Base-by-base conservation (phyloP, 345 rosid genomes). In the Lepidium africanum region DNA sequence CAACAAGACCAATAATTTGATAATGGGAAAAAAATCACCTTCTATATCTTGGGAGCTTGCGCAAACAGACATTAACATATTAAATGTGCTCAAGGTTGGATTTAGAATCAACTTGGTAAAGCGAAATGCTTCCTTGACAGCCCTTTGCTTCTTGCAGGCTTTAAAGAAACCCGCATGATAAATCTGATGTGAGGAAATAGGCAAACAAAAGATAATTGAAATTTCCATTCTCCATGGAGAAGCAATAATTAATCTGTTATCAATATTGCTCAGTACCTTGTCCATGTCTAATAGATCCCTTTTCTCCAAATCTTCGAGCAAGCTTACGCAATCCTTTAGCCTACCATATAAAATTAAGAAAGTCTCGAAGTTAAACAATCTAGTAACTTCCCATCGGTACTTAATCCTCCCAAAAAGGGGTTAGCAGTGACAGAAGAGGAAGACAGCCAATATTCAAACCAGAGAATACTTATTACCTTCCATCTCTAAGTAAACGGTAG, bases 11-110 rank as follows among this genome's bases (percentile, higher is more conserved):
- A 72, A 32, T 2, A 38, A 40, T 56, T 35, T 41, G 17, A 65
- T 56, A 21, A 16, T 14, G 19, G 41, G 38, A 6, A 40, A 52
- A 17, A 63, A 47, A 74, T 80, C 74, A 90, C 98, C 89, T 38
- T 85, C 87, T 63, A 81, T 81, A 76, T 93, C 92, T 74, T 84
- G 83, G 59, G 92, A 88, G 80, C 77, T 75, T 35, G 96, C 81
- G 72, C 94, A 93, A 8, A 93, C 96, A 64, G 94, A 83, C 90
- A 88, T 85, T 50, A 93, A 84, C 98, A 93, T 88, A 84, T 93
- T 93, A 75, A 88, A 93, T 61, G 98, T 90, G 77, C 98, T 93
- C 69, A 93, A 74, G 50, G 90, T 84, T 55, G 98, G 98, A 55
- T 85, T 88, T 38, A 83, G 73, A 68, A 93, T 74, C 82, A 93